Conservation (phyloP, 2,329 filamentous ascomycete species). For the Neurospora sp. region DNA sequence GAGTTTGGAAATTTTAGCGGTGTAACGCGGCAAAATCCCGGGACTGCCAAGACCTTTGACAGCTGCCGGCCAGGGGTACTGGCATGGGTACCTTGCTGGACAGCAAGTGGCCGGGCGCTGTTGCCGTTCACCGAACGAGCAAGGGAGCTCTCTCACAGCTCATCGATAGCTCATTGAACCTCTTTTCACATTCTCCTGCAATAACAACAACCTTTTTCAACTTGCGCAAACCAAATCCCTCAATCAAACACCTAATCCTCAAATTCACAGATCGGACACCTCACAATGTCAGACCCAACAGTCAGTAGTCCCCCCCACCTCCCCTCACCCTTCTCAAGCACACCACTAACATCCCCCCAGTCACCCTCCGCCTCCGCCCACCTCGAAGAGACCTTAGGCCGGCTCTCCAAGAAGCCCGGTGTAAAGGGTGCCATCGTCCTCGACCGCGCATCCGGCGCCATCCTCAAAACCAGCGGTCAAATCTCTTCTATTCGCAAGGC, state of each 20-base stretch:
- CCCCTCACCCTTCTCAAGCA: neutral
- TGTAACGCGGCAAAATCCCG: constrained; percentile 21
- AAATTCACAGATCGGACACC: neutral
- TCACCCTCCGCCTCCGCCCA: constrained; percentile 37
- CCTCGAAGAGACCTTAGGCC: constrained; percentile 55
- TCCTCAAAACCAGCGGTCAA: constrained; percentile 66
- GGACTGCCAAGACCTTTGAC: neutral
- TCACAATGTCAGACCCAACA: constrained; percentile 12
- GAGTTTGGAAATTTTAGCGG: constrained; percentile 24
- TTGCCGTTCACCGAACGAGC: neutral
- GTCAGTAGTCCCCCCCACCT: neutral
- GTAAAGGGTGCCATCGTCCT: constrained; percentile 71
- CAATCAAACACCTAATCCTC: neutral
- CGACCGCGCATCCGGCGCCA: constrained; percentile 60
- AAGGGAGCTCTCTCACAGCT: neutral
- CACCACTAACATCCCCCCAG: neutral
- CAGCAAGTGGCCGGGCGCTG: neutral
- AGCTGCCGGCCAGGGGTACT: neutral
- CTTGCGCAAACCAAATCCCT: neutral
- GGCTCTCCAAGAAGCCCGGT: constrained; percentile 66
- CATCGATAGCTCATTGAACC: neutral
- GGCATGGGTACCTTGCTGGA: neutral
- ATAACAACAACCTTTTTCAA: neutral
- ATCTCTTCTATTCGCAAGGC: constrained; percentile 47
- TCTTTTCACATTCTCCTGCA: neutral